Conservation (phyloP, 306 rosid genomes). For the Inga oerstediana region DNA sequence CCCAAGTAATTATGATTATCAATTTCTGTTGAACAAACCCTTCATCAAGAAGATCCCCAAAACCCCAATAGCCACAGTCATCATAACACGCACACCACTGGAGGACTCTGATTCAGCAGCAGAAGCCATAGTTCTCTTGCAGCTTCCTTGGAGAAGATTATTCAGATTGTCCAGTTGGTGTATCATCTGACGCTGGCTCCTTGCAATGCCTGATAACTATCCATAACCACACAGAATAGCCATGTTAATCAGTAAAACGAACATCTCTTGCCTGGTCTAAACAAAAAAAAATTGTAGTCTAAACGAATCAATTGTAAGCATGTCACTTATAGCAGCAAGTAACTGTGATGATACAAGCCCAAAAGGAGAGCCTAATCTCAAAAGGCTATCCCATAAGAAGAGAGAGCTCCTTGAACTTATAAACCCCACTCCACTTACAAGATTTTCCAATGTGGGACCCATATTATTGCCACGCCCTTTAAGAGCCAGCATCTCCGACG, state of each 20-base stretch:
- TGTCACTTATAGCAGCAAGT: not conserved
- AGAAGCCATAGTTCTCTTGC: slow-evolving; percentile 44
- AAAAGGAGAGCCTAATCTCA: too few relatives aligned
- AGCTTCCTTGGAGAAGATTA: slow-evolving; percentile 64
- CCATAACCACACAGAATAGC: slow-evolving; percentile 6
- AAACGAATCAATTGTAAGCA: not conserved
- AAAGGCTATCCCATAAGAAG: too few relatives aligned
- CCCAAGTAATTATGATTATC: slow-evolving; percentile 37
- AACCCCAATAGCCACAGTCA: slow-evolving; percentile 63
- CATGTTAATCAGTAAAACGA: slow-evolving; percentile 4
- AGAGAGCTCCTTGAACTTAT: too few relatives aligned
- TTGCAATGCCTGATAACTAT: slow-evolving; percentile 66
- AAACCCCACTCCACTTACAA: too few relatives aligned
- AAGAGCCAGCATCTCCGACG: too few relatives aligned
- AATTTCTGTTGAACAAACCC: slow-evolving; percentile 53
- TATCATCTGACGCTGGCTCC: slow-evolving; percentile 83
- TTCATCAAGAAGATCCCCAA: slow-evolving; percentile 70
- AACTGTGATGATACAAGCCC: too few relatives aligned
- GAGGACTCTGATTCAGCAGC: slow-evolving; percentile 32
- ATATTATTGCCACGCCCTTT: too few relatives aligned
- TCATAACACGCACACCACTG: slow-evolving; percentile 43
- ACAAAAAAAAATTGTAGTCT: not conserved
- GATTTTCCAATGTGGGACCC: too few relatives aligned
- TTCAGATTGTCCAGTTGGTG: slow-evolving; percentile 81
- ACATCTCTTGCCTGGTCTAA: not conserved